Percentiles rank a stretch among this genome's conserved stretches.
Evolutionary conservation across 495 filamentous ascomycete species (phyloP).

Genomic region (Penicillium mononematosum): DNA sequence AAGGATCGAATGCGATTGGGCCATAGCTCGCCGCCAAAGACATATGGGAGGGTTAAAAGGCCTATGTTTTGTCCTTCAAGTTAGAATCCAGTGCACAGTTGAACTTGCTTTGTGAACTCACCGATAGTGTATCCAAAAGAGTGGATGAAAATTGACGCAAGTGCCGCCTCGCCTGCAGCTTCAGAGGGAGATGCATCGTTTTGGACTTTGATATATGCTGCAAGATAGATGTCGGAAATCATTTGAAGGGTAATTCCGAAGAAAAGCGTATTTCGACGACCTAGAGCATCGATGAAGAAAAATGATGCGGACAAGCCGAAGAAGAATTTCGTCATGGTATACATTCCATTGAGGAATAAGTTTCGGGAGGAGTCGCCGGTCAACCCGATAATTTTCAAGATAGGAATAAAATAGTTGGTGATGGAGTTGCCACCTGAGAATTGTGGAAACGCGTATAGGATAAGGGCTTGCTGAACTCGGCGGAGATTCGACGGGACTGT

Average conservation of each 20-base stretch:
- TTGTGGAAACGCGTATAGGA: conserved; percentile 29
- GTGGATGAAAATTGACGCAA: conserved; percentile 21
- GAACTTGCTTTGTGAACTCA: conserved; percentile 1
- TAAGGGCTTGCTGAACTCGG: conserved; percentile 23
- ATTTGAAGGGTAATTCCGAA: conserved; percentile 17
- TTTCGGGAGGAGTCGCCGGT: conserved; percentile 1
- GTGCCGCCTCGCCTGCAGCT: conserved; percentile 6
- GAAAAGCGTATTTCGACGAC: conserved; percentile 20
- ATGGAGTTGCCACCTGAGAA: conserved; percentile 28
- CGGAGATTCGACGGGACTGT: conserved; percentile 18
- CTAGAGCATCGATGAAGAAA: conserved; percentile 21
- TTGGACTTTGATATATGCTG: conserved; percentile 15
- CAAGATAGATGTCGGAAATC: conserved; percentile 22
- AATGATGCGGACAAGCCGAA: conserved; percentile 27
- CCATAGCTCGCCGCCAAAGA: conserved; percentile 25
- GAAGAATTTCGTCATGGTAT: conserved; percentile 30
- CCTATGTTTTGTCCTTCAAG: conserved; percentile 7
- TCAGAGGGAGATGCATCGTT: not conserved
- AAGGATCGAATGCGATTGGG: conserved; percentile 26
- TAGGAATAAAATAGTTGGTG: conserved; percentile 24
- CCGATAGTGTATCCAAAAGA: conserved; percentile 19
- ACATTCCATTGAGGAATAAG: conserved; percentile 25
- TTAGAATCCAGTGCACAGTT: not conserved
- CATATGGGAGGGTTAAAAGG: conserved; percentile 20
- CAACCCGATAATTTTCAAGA: conserved; percentile 11